A percentile compares a stretch with the other conserved stretches of the same genome.
phyloP scores from a whole-genome alignment of 23 red algal species.

The Gracilaria caudata region DNA sequence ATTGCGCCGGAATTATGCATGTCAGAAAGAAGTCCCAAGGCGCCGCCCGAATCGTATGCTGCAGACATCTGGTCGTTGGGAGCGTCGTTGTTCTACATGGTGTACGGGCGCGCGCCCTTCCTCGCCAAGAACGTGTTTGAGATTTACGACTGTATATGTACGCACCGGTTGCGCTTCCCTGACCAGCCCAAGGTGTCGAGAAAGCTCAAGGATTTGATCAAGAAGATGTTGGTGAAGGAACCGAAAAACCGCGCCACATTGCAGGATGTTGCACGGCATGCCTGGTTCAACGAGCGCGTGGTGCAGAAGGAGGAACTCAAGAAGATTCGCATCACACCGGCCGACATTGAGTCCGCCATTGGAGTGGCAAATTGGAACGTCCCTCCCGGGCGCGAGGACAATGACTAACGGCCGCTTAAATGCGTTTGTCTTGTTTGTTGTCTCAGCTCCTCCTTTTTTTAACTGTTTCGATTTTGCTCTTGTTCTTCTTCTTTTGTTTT shows the following conservation, averaged over 20 bases:
- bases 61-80: constrained; percentile 98
- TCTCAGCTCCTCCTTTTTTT: background rate
- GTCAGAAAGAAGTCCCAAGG: constrained; percentile 78
- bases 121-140: constrained; percentile 91
- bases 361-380: constrained; percentile 69
- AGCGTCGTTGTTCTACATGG: constrained; percentile 94
- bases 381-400: constrained; percentile 37
- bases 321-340: constrained; percentile 81
- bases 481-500: background rate
- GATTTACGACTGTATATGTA: constrained; percentile 94
- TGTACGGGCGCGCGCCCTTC: constrained; percentile 89
- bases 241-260: constrained; percentile 77
- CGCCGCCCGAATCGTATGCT: constrained; percentile 84
- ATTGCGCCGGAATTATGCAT: constrained; percentile 90
- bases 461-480: too few relatives aligned
- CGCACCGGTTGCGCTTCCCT: constrained; percentile 83
- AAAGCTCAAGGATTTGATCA: constrained; percentile 87
- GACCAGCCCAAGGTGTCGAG: constrained; percentile 75
- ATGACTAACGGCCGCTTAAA: background rate
- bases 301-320: constrained; percentile 72
- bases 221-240: constrained; percentile 89
- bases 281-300: constrained; percentile 83
- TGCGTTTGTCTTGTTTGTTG: background rate
- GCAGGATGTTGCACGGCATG: constrained; percentile 74
- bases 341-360: constrained; percentile 73